Base-by-base conservation (phyloP, 768 basidiomycete genomes). In the Phylloporus scabripes region DNA sequence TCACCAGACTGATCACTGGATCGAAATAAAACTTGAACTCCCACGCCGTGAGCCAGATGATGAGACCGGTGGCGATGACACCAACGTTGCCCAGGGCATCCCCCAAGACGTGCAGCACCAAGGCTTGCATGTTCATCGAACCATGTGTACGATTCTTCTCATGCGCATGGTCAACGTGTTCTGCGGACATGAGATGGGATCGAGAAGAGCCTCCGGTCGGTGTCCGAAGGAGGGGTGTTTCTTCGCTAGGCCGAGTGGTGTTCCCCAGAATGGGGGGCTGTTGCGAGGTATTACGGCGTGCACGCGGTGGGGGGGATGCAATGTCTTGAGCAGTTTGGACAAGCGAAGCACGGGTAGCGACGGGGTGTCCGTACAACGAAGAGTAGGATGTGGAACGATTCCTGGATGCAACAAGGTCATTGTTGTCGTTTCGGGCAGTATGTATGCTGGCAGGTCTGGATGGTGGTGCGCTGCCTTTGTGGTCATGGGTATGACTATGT, bases 41-140 rank as follows among this genome's bases (percentile, higher is more conserved):
- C 83, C 89, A 94, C 21, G 80, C 71, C 1, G 87, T 85, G 50
- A 88, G 77, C 93, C 92, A 94, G 62, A 99, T 96, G 62, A 98
- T 74, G 10, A 98, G 79, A 49, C 96, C 96, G 4, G 94, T 91
- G 31, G 86, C 83, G 51, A 99, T 96, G 53, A 99, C 96, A 45
- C 96, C 96, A 53, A 98, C 89, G 67, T 99, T 98, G 43, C 96
- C 96, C 21, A 99, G 78, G 48, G 95, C 95, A 72, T 99, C 95
- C 29, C 95, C 95, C 39, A 99, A 67, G 33, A 98, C 96, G 66
- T 99, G 96, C 24, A 99, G 70, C 28, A 98, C 74, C 1, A 99
- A 76, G 26, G 93, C 96, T n/a, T 75, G 86, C 94, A 98, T 97
- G 69, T 98, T 99, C 96, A 99, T 98, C 1, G 85, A 90, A 21